Percentiles rank a stretch among this genome's conserved stretches.
These are phyloP conservation scores for Alternaria novae-zelandiae DNA, from an alignment of 2,329 filamentous ascomycete species.

Conservation along the genomic window DNA sequence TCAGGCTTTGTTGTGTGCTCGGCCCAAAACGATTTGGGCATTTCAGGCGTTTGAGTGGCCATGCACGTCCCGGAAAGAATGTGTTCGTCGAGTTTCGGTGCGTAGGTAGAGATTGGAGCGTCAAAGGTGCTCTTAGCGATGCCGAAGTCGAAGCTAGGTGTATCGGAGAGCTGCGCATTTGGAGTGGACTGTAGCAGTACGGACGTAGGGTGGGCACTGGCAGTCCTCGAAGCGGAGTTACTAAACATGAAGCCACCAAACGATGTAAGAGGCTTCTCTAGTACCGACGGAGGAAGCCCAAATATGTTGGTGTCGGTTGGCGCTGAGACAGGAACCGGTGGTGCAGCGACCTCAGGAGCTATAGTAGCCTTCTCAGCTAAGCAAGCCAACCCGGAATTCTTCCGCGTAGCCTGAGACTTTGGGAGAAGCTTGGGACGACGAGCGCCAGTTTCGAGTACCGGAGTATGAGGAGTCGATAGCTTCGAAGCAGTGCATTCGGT, in stretches of 20 bases:
- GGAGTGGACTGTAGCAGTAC: background rate
- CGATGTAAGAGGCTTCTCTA: accelerated
- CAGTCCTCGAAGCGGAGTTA: accelerated
- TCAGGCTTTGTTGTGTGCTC: too few relatives aligned
- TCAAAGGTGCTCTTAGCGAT: background rate
- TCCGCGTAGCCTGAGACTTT: background rate
- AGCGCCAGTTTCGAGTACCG: background rate
- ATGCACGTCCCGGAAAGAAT: too few relatives aligned
- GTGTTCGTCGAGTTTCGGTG: too few relatives aligned
- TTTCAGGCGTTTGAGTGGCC: too few relatives aligned
- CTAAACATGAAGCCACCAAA: background rate
- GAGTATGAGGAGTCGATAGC: background rate
- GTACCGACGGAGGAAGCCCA: accelerated
- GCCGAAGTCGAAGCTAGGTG: background rate
- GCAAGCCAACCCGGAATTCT: background rate
- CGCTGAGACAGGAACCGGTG: too few relatives aligned
- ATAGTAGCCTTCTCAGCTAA: background rate
- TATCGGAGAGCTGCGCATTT: accelerated
- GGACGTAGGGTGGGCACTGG: background rate
- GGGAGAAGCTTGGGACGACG: background rate
- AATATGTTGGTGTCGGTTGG: background rate
- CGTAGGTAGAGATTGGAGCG: too few relatives aligned
- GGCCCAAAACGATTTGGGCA: too few relatives aligned
- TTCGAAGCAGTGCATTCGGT: background rate
- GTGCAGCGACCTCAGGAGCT: background rate